Base-by-base conservation (phyloP, 2,329 filamentous ascomycete genomes). In the Penicillium sp. region DNA sequence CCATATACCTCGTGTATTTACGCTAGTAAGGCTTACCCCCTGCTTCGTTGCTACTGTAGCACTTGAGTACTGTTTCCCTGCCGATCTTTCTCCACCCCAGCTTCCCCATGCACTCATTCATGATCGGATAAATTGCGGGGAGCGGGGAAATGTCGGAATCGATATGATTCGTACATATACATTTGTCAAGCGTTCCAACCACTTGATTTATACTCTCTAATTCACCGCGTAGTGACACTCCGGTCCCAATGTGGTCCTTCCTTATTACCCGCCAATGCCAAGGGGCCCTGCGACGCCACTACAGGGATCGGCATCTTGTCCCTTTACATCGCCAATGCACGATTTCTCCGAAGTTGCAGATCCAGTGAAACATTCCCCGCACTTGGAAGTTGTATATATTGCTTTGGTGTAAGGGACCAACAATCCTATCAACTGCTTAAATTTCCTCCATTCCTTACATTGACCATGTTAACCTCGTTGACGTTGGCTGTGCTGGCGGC, bases 401-500 rank as follows among this genome's bases (percentile, higher is more conserved):
- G 22, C 18, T 26, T 29, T 12, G 27, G 23, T 11, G 14, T 3
- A n/a, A 35, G 2, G 31, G 25, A 9, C n/a, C 14, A 11, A n/a
- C 22, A 4, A 11, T 27, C 4, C 22, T 25, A 52, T 15, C 18
- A 37, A 23, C 6, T 27, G 7, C 25, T 29, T 40, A 23, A 22
- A 9, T 25, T 15, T 27, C 22, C 20, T 37, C 31, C 8, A 43
- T 15, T 31, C 8, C 4, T 25, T 12, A 5, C 15, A 18, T 12
- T 40, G n/a, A 51, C 15, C 11, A 64, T 62, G 57, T 35, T 60
- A 12, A 52, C 33, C 2, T 18, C 33, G 5, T 42, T 64, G 7
- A 49, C 59, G 37, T 43, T 64, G 11, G 50, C 59, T 44, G 29
- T 61, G 26, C 45, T 69, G 53, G 49, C 49, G 35, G 51, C 64